Conservation (phyloP, 78 protist genomes). For the Ministeria vibrans region DNA sequence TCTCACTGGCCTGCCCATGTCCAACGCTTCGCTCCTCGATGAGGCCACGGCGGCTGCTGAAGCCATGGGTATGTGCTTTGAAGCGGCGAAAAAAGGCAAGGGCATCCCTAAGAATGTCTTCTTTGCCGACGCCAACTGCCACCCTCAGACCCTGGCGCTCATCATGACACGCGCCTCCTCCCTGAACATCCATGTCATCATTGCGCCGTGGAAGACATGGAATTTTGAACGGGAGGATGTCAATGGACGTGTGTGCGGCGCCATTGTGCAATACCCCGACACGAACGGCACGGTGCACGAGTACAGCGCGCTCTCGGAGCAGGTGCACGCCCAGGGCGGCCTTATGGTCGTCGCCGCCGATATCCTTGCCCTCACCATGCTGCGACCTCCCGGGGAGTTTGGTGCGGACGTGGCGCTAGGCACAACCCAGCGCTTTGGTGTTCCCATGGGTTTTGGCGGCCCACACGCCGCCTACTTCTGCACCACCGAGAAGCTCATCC, state of each 20-base stretch:
- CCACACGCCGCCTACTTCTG: conserved; percentile 98
- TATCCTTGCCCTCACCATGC: conserved; percentile 78
- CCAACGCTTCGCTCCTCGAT: conserved; percentile 93
- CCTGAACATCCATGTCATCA: conserved; percentile 26
- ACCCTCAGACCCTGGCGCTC: conserved; percentile 84
- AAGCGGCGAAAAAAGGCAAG: neutral
- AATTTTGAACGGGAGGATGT: conserved; percentile 15
- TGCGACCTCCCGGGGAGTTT: conserved; percentile 62
- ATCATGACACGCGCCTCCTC: conserved; percentile 75
- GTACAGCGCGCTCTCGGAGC: conserved; percentile 31
- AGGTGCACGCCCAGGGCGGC: conserved; percentile 30
- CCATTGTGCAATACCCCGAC: conserved; percentile 79
- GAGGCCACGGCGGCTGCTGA: conserved; percentile 93
- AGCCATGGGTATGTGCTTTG: conserved; percentile 80
- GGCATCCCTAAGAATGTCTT: conserved; percentile 18
- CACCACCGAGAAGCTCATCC: conserved; percentile 52
- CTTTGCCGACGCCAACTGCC: conserved; percentile 49
- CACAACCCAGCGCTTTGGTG: conserved; percentile 88
- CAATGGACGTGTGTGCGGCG: too few relatives aligned
- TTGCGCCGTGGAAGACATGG: conserved; percentile 13
- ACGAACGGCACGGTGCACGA: conserved; percentile 69
- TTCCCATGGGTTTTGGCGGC: conserved; percentile 96
- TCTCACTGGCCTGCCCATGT: conserved; percentile 74
- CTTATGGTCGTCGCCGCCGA: conserved; percentile 72
- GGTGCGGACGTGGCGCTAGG: conserved; percentile 90